Base-by-base conservation (phyloP, 306 rosid species). In the Gastrolobium bilobum region DNA sequence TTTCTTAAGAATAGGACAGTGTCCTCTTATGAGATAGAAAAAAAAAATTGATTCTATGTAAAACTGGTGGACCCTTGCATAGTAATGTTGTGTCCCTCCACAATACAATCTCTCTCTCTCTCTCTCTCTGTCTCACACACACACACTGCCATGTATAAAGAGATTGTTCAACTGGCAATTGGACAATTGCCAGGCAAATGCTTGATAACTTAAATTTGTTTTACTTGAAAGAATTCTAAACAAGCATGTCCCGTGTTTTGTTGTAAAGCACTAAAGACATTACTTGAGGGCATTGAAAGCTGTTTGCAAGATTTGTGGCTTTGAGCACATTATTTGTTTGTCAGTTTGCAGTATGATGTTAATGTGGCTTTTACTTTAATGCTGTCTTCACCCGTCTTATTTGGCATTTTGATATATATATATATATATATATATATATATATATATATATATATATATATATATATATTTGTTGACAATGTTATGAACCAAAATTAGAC, bases 401-500 rank as follows among this genome's bases (percentile, higher is more conserved):
- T 78, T 59, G 67, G 9, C 77, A 53, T 67, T 62, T 35, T 34
- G 57, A 43, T 37, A 29, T 67, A n/a, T n/a, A n/a, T n/a, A n/a
- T n/a, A n/a, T n/a, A n/a, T n/a, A n/a, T n/a, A n/a, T n/a, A n/a
- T n/a, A n/a, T n/a, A n/a, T n/a, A n/a, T n/a, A n/a, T n/a, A n/a
- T n/a, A n/a, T n/a, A n/a, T n/a, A n/a, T n/a, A n/a, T n/a, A n/a
- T n/a, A n/a, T n/a, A n/a, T n/a, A n/a, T n/a, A n/a, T n/a, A n/a
- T n/a, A n/a, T n/a, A n/a, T n/a, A n/a, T n/a, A n/a, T 42, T 81
- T 48, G 43, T 68, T 40, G 67, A 74, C 54, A 26, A 15, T 73
- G 10, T 68, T 57, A 46, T 68, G 52, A 56, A 47, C 14, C 42
- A n/a, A n/a, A n/a, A n/a, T n/a, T n/a, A n/a, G n/a, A n/a, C n/a